phyloP scores from a whole-genome alignment of 352 stramenopile species.

The Globisporangium apiculatum region DNA sequence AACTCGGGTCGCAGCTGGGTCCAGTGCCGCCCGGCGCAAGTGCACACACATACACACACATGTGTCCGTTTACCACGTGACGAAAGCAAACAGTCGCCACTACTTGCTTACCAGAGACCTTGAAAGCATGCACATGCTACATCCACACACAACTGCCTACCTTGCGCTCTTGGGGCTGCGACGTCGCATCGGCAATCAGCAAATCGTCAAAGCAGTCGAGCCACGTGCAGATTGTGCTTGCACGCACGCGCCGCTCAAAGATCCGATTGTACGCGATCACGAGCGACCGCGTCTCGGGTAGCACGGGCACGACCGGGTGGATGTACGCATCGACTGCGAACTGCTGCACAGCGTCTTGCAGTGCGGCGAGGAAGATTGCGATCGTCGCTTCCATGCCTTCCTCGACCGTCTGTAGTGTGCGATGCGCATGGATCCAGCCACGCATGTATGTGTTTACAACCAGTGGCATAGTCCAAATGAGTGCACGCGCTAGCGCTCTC shows the following conservation, averaged over 20 bases:
- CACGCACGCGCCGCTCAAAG: slow-evolving; percentile 33
- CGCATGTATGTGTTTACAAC: too few relatives aligned
- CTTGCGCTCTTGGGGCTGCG: too few relatives aligned
- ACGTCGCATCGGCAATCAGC: slow-evolving; percentile 14
- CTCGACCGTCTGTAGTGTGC: slow-evolving; percentile 38
- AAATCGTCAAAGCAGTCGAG: slow-evolving; percentile 88
- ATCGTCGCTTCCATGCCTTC: slow-evolving; percentile 79
- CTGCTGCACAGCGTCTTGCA: slow-evolving; percentile 39
- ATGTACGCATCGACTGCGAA: slow-evolving; percentile 70
- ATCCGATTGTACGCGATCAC: slow-evolving; percentile 83
- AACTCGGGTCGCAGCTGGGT: slow-evolving; percentile 43
- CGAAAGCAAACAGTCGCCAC: neutral
- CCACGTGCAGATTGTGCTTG: slow-evolving; percentile 61
- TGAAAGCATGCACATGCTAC: too few relatives aligned
- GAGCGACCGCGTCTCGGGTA: slow-evolving; percentile 80
- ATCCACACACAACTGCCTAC: too few relatives aligned
- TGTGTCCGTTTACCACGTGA: too few relatives aligned
- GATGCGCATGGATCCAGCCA: too few relatives aligned
- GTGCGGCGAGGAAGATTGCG: slow-evolving; percentile 68
- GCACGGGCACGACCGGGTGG: slow-evolving; percentile 85
- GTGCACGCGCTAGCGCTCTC: neutral
- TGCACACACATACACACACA: too few relatives aligned
- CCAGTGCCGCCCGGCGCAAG: too few relatives aligned
- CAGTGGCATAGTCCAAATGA: too few relatives aligned
- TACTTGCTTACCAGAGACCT: too few relatives aligned